Base-by-base conservation (phyloP, 108 stramenopile genomes). In the Cyclotella atomus region DNA sequence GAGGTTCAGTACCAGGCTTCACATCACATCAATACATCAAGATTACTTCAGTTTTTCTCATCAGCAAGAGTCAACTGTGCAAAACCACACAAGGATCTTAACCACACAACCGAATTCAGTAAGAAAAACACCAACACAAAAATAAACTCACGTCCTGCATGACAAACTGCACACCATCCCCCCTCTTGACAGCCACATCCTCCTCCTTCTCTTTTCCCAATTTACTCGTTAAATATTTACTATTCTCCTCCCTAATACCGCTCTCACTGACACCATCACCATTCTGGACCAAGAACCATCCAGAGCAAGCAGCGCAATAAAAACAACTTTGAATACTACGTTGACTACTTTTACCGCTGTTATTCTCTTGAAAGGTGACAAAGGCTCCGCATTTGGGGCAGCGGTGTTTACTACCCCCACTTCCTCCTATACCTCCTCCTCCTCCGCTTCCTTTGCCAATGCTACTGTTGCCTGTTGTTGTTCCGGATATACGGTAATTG, bases 271-370 rank as follows among this genome's bases (percentile, higher is more conserved):
- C 46, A 25, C 46, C 34, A 64, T 25, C 28, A 27, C 55, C 49
- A 3, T 68, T 68, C 57, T 50, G 69, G 21, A 87, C 65, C 33
- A 87, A 67, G 66, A 96, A 96, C 88, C 90, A 94, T 9, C 95
- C 95, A 6, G 87, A 87, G 79, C 96, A 96, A 30, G 87, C 77
- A 7, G 92, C 93, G 73, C 96, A 96, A 63, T 93, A 96, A 73
- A 85, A 93, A 45, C 87, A 88, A 30, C 84, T 83, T 35, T 89
- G 84, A 81, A 60, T 90, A 19, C 62, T 29, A 19, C 29, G n/a
- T n/a, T n/a, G n/a, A n/a, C n/a, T n/a, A n/a, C n/a, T n/a, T n/a
- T n/a, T n/a, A n/a, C n/a, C 60, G 28, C 14, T 28, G 27, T 16
- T 36, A 14, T 23, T 44, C 32, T 75, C 74, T 53, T 64, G 87